Base-by-base conservation (phyloP, 257 asterid species). In the Ilex asprella region DNA sequence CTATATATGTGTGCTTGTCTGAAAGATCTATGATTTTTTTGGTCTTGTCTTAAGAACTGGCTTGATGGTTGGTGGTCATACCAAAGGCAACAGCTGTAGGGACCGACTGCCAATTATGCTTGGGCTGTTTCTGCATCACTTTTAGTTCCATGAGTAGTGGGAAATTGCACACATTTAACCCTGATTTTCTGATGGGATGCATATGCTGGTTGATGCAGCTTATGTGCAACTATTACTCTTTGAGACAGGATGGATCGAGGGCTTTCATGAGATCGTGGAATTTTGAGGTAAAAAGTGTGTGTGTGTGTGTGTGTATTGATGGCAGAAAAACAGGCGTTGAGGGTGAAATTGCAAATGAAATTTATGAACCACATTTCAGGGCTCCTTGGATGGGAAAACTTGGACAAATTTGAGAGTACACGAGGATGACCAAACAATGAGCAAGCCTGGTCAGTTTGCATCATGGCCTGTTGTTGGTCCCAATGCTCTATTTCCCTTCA, bases 221-320 rank as follows among this genome's bases (percentile, higher is more conserved):
- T 55, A 89, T 93, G 96, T 89, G 99, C 86, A 89, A 93, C 82
- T 72, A 82, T 73, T 93, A 93, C 82, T 87, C 99, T 27, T 46
- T 93, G 64, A 84, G 99, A 82, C 97, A 87, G 75, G 99, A 93
- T 4, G 97, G 99, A 63, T 93, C 99, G 21, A 76, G 85, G 56
- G 79, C 96, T 30, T 93, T 87, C 75, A 66, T 87, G 74, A 75
- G 99, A 65, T 35, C 56, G 64, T 93, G 99, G 99, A 82, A 79
- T 82, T 79, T 89, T 57, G 91, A 92, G 97, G 98, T 88, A 81
- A 43, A 31, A 29, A 30, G 35, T 14, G 53, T 32, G 56, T 16
- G 4, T 49, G 15, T 12, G 12, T 16, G 53, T 10, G 5, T 31
- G 5, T 2, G n/a, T 58, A 32, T 30, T 9, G 35, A 10, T 49